These are phyloP conservation scores for Bombardia bombarda DNA, from an alignment of 495 filamentous ascomycete species.

Conservation along the genomic window DNA sequence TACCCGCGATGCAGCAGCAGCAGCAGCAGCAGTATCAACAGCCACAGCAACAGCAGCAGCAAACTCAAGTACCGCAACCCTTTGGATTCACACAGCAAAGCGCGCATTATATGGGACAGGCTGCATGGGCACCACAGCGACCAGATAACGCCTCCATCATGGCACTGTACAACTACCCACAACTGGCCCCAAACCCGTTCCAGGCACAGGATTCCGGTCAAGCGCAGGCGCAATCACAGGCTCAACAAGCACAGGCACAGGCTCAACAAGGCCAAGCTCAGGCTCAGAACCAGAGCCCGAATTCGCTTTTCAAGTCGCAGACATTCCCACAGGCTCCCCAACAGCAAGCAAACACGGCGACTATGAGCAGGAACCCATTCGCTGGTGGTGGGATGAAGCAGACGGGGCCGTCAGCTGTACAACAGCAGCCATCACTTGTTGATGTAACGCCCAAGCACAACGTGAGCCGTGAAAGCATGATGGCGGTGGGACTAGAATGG, in stretches of 20 bases:
- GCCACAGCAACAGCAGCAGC: slow-evolving; percentile 26
- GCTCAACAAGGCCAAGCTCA: slow-evolving; percentile 1
- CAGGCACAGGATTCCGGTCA: slow-evolving; percentile 9
- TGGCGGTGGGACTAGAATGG: slow-evolving; percentile 59
- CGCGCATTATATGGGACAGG: slow-evolving; percentile 12
- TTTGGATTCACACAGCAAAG: slow-evolving; percentile 11
- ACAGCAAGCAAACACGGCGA: slow-evolving; percentile 16
- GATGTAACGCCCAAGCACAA: slow-evolving; percentile 38
- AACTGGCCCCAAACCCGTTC: slow-evolving; percentile 47
- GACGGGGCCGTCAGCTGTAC: slow-evolving; percentile 6
- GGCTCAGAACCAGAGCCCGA: slow-evolving; percentile 14
- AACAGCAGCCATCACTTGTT: slow-evolving; percentile 10
- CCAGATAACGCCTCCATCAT: slow-evolving; percentile 79
- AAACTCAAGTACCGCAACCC: slow-evolving; percentile 25
- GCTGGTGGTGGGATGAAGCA: slow-evolving; percentile 10
- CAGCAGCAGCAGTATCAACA: slow-evolving; percentile 30
- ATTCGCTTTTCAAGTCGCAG: slow-evolving; percentile 11
- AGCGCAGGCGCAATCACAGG: neutral
- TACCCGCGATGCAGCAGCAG: slow-evolving; percentile 23
- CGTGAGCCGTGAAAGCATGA: slow-evolving; percentile 84
- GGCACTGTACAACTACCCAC: slow-evolving; percentile 74
- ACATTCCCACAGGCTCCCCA: slow-evolving; percentile 15
- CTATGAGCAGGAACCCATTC: slow-evolving; percentile 43
- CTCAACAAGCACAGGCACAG: no score
- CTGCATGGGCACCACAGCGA: slow-evolving; percentile 28